A percentile compares a stretch with the other conserved stretches of the same genome.
phyloP scores from a whole-genome alignment of 2,329 filamentous ascomycete genomes.

The Chrysoporthe austroafricana region DNA sequence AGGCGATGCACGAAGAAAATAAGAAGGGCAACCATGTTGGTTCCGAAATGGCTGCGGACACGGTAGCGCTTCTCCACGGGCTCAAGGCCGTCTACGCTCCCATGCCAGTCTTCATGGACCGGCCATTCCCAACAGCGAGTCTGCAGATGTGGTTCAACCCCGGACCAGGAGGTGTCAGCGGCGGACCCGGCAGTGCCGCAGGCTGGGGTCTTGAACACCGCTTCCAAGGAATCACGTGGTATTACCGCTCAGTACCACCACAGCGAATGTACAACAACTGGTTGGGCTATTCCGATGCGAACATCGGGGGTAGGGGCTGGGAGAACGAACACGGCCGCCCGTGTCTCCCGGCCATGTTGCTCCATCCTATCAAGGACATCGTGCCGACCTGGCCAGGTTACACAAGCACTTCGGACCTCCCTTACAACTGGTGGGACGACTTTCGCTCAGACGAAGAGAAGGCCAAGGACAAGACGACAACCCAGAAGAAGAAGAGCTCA shows the following conservation, averaged over 20 bases:
- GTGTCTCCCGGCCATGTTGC: conserved; percentile 61
- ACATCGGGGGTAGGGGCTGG: conserved; percentile 59
- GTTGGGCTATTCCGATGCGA: conserved; percentile 62
- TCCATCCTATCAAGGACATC: conserved; percentile 65
- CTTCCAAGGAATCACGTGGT: conserved; percentile 64
- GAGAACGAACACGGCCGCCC: conserved; percentile 59
- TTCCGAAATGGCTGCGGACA: conserved; percentile 79
- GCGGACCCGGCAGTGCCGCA: conserved; percentile 59
- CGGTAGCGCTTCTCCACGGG: conserved; percentile 74
- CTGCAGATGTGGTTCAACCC: conserved; percentile 64
- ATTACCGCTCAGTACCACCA: conserved; percentile 61
- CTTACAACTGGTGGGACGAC: conserved; percentile 37
- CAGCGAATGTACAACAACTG: conserved; percentile 66
- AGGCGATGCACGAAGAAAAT: conserved; percentile 79
- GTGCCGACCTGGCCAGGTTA: conserved; percentile 52
- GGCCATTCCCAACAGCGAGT: conserved; percentile 64
- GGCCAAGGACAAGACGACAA: conserved; percentile 11
- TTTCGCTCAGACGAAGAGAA: conserved; percentile 26
- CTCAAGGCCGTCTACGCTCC: conserved; percentile 79
- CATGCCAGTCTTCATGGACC: conserved; percentile 79
- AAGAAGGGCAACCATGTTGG: conserved; percentile 74
- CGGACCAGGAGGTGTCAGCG: conserved; percentile 57
- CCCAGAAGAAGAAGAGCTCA: conserved; percentile 1
- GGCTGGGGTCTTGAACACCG: conserved; percentile 62
- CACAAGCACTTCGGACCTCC: conserved; percentile 45